Base-by-base conservation (phyloP, 2,329 filamentous ascomycete genomes). In the Fusarium proliferatum region DNA sequence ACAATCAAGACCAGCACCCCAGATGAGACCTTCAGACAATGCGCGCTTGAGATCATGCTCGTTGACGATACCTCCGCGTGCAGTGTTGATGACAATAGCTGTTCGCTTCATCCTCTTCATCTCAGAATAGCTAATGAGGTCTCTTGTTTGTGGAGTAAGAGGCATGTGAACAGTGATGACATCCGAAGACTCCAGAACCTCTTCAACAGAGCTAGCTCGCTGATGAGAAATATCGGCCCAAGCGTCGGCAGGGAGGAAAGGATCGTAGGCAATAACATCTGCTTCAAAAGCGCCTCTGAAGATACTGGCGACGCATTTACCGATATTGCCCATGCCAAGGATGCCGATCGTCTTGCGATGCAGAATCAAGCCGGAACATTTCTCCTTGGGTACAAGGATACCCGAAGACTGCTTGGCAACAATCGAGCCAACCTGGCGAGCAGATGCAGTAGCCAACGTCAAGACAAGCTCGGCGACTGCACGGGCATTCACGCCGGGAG, bases 401-500 rank as follows among this genome's bases (percentile, higher is more conserved):
- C 81, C 81, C 0, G 64, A 56, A 11, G 74, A 77, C 45, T 83
- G 82, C 28, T 79, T 78, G 1, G 72, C 72, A 3, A 75, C 72
- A 13, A 84, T 83, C 5, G 70, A 68, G 1, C 79, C 76, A 4
- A 83, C 73, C 39, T 80, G 75, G 12, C 81, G 77, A 2, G 81
- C 82, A 23, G 82, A 80, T 1, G 80, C 74, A 67, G 82, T 81
- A 0, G 80, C 77, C 19, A 85, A 76, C 0, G 82, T 74, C 9
- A 85, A 64, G 1, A 81, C 81, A 11, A 81, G 75, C 62, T 85
- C 84, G 0, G 84, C 84, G 1, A 86, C 84, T 4, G 84, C 80
- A 4, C 81, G 80, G 0, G 82, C 81, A 66, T 84, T 87, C 1
- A 85, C 82, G 3, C 84, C 85, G 0, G 85, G 85, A 0, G 85